Evolutionary conservation across 441 rosid genomes (phyloP).

Genomic region (Adansonia rubrostipa): DNA sequence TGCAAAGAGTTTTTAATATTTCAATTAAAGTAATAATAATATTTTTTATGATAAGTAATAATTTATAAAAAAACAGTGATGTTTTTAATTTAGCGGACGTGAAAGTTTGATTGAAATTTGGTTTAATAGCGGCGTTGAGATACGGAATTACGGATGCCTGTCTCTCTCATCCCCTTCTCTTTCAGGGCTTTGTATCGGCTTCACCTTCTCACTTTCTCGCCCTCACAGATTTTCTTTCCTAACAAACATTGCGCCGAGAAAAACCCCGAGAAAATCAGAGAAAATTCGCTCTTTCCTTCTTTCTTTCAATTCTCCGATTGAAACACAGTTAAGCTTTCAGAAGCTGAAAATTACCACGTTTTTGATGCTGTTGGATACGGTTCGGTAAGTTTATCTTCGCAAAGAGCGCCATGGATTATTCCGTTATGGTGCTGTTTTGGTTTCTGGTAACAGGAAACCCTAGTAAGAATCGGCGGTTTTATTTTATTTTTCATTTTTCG

Average conservation of each 20-base stretch:
- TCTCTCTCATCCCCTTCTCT: constrained; percentile 38
- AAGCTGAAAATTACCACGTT: background rate
- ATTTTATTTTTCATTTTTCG: background rate
- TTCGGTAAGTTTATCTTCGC: constrained; percentile 4
- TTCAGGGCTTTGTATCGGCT: constrained; percentile 53
- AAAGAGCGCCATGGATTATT: background rate
- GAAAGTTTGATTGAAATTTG: constrained; percentile 55
- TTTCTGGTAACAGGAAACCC: background rate
- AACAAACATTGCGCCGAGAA: constrained; percentile 20
- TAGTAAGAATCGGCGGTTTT: background rate
- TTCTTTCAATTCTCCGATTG: background rate
- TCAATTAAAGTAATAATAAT: background rate
- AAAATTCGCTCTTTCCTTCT: background rate
- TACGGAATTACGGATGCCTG: constrained; percentile 61
- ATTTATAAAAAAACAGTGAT: background rate
- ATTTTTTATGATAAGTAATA: too few species aligned
- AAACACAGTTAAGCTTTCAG: background rate
- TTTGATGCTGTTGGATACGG: background rate
- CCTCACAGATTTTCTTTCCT: constrained; percentile 38
- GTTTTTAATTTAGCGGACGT: constrained; percentile 48
- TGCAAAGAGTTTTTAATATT: background rate
- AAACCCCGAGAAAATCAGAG: constrained; percentile 23
- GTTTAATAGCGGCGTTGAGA: constrained; percentile 62
- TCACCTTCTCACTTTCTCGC: constrained; percentile 38
- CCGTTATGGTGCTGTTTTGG: background rate